Evolutionary conservation across 1,284 basidiomycete genomes (phyloP), one percentile per base, ranked within the genome.

Genomic region (Trichosporon faecale): DNA sequence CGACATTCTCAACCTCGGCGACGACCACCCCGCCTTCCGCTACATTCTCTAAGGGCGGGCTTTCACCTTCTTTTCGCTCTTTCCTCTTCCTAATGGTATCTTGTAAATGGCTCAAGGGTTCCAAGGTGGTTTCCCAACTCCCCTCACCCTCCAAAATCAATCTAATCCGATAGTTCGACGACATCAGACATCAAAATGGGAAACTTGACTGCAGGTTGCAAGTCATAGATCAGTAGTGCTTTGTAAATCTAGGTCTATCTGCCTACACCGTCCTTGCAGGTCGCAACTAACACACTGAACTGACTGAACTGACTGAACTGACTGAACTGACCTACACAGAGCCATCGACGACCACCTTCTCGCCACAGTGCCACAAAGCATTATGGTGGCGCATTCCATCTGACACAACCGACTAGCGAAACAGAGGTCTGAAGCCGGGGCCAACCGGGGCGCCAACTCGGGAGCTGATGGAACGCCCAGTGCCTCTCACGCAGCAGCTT

Each of bases 1-100:
- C 46, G 80, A 86, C 75, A 81, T 86, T 52, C 77, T 84, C 55
- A 80, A 78, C 61, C 75, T 86, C 18, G 85, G 85, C 3, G 85
- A 86, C 68, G 74, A 80, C 65, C 81, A 83, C 74, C 81, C 81
- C 4, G 80, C 78, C 7, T 83, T 78, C 74, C 68, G 82, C 37
- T 83, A 77, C 69, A 76, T 79, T 40, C 69, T 78, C 60, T 78
- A 74, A 68, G 33, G 27, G 55, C 21, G 55, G 25, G 12, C 12
- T 3, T 29, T 9, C 35, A 12, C 18, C 16, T 18, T 11, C 25
- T 4, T 18, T 31, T 16, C 57, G 9, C 27, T 31, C 57, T n/a
- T 31, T 31, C 55, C 6, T 60, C 18, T 18, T 27, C 18, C 40
- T 31, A 61, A 31, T n/a, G 57, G 57, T 61, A 52, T n/a, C 9